Conservation (phyloP, 139 green algal species). For the Spirogloea muscicola region DNA sequence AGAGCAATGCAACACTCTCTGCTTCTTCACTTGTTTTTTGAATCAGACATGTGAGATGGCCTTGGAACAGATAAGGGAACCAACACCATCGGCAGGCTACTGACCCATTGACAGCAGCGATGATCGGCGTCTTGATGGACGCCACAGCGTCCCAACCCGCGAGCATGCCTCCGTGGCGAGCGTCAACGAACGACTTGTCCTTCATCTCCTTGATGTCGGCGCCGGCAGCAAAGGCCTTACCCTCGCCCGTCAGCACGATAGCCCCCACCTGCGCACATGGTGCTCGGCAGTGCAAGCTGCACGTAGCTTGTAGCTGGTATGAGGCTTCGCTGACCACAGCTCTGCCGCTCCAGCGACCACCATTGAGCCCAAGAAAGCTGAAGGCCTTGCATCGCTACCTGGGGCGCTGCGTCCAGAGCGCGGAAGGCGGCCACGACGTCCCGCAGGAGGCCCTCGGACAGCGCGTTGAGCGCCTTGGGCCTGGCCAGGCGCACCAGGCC, state of each 20-base stretch:
- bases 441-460: constrained; percentile 50
- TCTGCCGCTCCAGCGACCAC: background rate
- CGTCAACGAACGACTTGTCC: constrained; percentile 45
- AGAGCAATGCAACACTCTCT: background rate
- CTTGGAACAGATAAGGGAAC: background rate
- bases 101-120: constrained; percentile 61
- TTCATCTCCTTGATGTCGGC: constrained; percentile 73
- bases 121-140: constrained; percentile 47
- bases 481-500: constrained; percentile 44
- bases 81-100: background rate
- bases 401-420: constrained; percentile 32
- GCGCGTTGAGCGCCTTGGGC: constrained; percentile 58
- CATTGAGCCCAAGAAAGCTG: background rate
- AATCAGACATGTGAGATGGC: background rate
- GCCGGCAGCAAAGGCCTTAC: constrained; percentile 64
- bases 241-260: background rate
- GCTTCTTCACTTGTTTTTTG: background rate
- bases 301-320: background rate
- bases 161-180: constrained; percentile 27
- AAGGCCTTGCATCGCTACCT: background rate
- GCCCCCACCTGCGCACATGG: background rate
- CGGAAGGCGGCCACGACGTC: constrained; percentile 50
- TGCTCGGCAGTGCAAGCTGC: background rate
- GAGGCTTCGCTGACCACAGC: background rate
- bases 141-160: constrained; percentile 54